Conservation (phyloP, 345 rosid genomes). For the Jatropha curcas region DNA sequence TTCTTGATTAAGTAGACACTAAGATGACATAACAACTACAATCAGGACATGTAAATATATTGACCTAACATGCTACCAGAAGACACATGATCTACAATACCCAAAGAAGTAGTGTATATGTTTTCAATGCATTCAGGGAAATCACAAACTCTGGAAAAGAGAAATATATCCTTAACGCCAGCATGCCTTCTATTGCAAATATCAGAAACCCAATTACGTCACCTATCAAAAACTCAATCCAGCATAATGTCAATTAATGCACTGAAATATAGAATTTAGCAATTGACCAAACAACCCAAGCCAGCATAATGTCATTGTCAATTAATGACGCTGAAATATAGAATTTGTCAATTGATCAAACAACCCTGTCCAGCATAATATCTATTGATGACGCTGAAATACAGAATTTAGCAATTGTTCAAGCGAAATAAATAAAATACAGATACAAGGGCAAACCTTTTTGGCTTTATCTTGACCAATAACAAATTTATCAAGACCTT, state of each 20-base stretch:
- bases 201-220: background rate
- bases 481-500: conserved; percentile 84
- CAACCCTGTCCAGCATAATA: no score
- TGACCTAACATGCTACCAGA: no score
- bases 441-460: conserved; percentile 46
- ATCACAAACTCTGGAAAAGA: background rate
- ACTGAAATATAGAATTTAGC: no score
- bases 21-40: background rate
- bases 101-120: background rate
- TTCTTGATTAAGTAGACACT: background rate
- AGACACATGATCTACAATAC: no score
- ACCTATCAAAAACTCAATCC: no score
- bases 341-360: no score
- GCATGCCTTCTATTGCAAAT: background rate
- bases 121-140: background rate
- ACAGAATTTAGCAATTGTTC: background rate
- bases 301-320: no score
- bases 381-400: background rate
- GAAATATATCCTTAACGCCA: background rate
- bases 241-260: no score
- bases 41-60: background rate
- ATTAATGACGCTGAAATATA: no score
- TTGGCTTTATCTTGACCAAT: conserved; percentile 84
- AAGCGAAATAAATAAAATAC: background rate
- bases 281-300: no score